Evolutionary conservation across 495 filamentous ascomycete genomes (phyloP).

Genomic region (Collariella sp.): DNA sequence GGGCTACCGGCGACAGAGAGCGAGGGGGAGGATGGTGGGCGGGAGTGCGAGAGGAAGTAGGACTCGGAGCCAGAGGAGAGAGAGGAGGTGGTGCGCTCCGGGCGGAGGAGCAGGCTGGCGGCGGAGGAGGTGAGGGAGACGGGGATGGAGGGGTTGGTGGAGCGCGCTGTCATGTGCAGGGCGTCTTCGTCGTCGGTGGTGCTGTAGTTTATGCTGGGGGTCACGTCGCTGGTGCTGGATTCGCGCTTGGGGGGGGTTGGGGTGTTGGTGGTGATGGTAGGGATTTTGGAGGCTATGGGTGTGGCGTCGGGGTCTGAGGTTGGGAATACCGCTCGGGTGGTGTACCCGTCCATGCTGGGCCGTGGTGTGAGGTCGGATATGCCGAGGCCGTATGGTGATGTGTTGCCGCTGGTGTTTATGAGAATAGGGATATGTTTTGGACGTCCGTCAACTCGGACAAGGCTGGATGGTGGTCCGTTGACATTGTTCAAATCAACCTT

Average conservation of each 20-base stretch:
- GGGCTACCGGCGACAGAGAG: background rate
- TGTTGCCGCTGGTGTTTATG: conserved; percentile 3
- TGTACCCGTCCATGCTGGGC: conserved; percentile 39
- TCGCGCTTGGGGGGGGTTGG: conserved; percentile 1
- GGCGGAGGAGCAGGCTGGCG: conserved; percentile 27
- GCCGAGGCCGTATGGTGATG: conserved; percentile 33
- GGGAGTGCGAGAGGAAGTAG: conserved; percentile 42
- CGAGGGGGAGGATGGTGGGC: conserved; percentile 7
- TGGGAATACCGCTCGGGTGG: conserved; percentile 10
- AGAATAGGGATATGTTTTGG: background rate
- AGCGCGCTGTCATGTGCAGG: conserved; percentile 43
- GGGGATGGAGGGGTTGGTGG: conserved; percentile 8
- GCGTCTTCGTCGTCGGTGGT: conserved; percentile 78
- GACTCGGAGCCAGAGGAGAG: conserved; percentile 56
- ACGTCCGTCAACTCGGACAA: background rate
- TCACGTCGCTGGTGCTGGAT: conserved; percentile 26
- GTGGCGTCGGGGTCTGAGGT: conserved; percentile 20
- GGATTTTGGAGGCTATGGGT: conserved; percentile 20
- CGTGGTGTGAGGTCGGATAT: conserved; percentile 42
- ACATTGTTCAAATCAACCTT: conserved; percentile 13
- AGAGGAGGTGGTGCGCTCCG: conserved; percentile 36
- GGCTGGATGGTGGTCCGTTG: background rate
- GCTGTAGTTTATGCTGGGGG: conserved; percentile 53
- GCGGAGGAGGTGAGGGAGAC: conserved; percentile 21
- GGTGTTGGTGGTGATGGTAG: conserved; percentile 15